Base-by-base conservation (phyloP, 768 basidiomycete genomes). In the Collybia nuda region DNA sequence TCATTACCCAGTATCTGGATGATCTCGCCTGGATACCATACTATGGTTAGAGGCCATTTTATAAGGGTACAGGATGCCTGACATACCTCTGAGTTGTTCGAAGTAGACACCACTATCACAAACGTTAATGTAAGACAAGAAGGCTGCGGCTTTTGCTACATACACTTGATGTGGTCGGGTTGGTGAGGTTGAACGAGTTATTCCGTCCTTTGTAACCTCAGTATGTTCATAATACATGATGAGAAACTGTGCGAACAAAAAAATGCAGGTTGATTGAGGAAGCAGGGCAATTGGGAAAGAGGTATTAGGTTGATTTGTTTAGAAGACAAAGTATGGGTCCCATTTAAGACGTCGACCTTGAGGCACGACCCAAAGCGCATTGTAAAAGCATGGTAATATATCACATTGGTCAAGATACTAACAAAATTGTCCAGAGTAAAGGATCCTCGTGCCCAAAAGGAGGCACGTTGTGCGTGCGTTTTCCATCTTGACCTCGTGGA, bases 31-130 rank as follows among this genome's bases (percentile, higher is more conserved):
- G 48, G 6, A 21, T n/a, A 41, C 17, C 46, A n/a, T 35, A 22
- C n/a, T n/a, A n/a, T n/a, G n/a, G n/a, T 4, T 2, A 23, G 22
- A 19, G 41, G 4, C 11, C 32, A 26, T 14, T n/a, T 8, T 19
- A 44, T 40, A 38, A 49, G 32, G 37, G 39, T 7, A 19, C 24
- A 1, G 24, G n/a, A 43, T 24, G 19, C 7, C 5, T 23, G n/a
- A 56, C 53, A 29, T 62, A 72, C 74, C 64, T 59, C 67, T 68
- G 44, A 75, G 56, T 48, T 71, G 67, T 38, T 74, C 68, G 58
- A 75, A 66, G 52, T 54, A 67, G 29, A 55, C 50, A n/a, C 54
- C 62, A 38, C 64, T 65, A 52, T 29, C 21, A 36, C 23, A 26
- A 38, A 26, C 9, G 17, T 12, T 29, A 1, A 14, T 32, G 44